A percentile compares a stretch with the other conserved stretches of the same genome.
These are phyloP conservation scores for Stemphylium lycopersici DNA, from an alignment of 2,329 filamentous ascomycete genomes.

Conservation along the genomic window DNA sequence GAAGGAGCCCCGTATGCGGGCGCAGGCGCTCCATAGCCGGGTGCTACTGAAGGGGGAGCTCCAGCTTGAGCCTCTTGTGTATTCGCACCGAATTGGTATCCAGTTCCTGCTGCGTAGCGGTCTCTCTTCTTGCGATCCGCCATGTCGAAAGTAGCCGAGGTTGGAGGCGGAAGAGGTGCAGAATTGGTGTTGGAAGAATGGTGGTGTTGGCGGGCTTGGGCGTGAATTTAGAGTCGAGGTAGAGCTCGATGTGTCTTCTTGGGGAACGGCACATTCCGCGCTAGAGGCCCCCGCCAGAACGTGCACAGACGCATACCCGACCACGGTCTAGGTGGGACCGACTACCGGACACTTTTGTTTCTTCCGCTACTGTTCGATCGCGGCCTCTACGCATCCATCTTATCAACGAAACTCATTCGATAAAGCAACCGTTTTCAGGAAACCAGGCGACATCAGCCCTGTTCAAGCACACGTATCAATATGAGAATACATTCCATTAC, in stretches of 20 bases:
- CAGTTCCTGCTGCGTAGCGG: constrained; percentile 90
- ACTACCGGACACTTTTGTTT: neutral
- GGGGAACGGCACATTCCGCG: constrained; percentile 38
- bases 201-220: constrained; percentile 22
- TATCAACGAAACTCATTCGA: neutral
- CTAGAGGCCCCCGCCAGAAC: constrained; percentile 33
- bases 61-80: constrained; percentile 64
- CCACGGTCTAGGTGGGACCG: constrained; percentile 10
- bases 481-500: neutral
- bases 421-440: neutral
- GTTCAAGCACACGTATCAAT: neutral
- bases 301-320: constrained; percentile 21
- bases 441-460: neutral
- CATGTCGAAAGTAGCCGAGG: constrained; percentile 33
- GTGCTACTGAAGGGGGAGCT: constrained; percentile 25
- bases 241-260: constrained; percentile 48
- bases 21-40: constrained; percentile 39
- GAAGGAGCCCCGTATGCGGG: constrained; percentile 45
- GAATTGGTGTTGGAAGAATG: constrained; percentile 14
- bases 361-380: neutral
- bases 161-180: constrained; percentile 11
- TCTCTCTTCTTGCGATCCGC: constrained; percentile 78
- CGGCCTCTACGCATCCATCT: constrained; percentile 18
- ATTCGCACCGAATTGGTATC: constrained; percentile 95
- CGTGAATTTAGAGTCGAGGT: constrained; percentile 31